phyloP scores from a whole-genome alignment of 768 basidiomycete genomes.

The Suillus fuscotomentosus region DNA sequence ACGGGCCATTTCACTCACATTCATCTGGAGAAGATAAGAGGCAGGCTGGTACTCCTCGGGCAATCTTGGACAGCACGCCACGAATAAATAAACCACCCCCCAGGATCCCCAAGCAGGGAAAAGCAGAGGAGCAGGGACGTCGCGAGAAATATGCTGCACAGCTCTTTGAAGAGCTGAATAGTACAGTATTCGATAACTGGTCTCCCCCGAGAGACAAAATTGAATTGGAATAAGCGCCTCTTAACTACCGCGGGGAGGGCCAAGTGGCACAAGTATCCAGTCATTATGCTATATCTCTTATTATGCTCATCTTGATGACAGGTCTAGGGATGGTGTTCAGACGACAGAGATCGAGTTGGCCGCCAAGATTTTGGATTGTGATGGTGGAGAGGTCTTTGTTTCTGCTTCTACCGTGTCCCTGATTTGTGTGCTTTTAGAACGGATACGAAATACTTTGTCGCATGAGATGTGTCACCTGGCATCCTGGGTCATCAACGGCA shows the following conservation, averaged over 20 bases:
- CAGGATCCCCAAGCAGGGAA: slow-evolving; percentile 40
- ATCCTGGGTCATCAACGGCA: slow-evolving; percentile 75
- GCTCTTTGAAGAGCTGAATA: slow-evolving; percentile 63
- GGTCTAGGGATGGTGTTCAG: slow-evolving; percentile 57
- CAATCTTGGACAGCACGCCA: slow-evolving; percentile 8
- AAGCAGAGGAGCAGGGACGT: slow-evolving; percentile 41
- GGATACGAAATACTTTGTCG: slow-evolving; percentile 77
- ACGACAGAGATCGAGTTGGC: slow-evolving; percentile 75
- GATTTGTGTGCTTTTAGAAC: slow-evolving; percentile 44
- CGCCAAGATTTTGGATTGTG: slow-evolving; percentile 73
- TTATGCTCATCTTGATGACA: slow-evolving; percentile 21
- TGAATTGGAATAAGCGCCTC: slow-evolving; percentile 68
- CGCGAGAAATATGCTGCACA: slow-evolving; percentile 52
- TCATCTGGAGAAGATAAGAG: slow-evolving; percentile 3
- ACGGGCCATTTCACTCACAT: slow-evolving; percentile 1
- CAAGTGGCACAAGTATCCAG: slow-evolving; percentile 53
- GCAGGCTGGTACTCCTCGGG: not conserved
- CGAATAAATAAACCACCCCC: slow-evolving; percentile 14
- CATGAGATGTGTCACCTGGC: slow-evolving; percentile 95
- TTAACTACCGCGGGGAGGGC: slow-evolving; percentile 71
- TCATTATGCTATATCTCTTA: not conserved
- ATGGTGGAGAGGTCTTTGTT: slow-evolving; percentile 45
- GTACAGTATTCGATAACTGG: slow-evolving; percentile 50
- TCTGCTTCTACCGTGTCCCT: not conserved
- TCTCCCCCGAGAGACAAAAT: slow-evolving; percentile 51